Conservation (phyloP, 1,284 basidiomycete genomes). For the Cryptococcus depauperatus region DNA sequence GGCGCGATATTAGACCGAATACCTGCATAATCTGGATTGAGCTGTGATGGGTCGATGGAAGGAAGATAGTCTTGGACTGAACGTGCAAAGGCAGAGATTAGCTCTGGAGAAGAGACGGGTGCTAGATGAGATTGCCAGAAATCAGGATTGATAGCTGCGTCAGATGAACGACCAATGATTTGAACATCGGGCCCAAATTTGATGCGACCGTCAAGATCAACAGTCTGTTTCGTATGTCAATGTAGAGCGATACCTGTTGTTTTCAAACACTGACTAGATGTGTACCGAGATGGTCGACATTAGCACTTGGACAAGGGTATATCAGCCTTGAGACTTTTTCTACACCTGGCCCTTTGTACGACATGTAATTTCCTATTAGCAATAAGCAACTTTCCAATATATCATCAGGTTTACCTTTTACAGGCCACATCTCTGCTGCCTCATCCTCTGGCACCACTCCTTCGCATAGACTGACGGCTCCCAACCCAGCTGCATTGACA, state of each 20-base stretch:
- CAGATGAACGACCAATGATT: conserved; percentile 59
- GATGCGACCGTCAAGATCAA: conserved; percentile 79
- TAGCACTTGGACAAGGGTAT: conserved; percentile 74
- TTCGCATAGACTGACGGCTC: conserved; percentile 63
- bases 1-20: conserved; percentile 80
- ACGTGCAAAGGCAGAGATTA: conserved; percentile 56
- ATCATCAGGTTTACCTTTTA: conserved; percentile 48
- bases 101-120: conserved; percentile 55
- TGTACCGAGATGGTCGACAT: conserved; percentile 64
- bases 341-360: conserved; percentile 68
- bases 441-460: conserved; percentile 54
- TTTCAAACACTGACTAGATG: conserved; percentile 52
- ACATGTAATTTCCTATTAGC: conserved; percentile 63
- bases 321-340: conserved; percentile 64
- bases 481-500: conserved; percentile 82
- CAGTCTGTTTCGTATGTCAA: conserved; percentile 47
- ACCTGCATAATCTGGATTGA: conserved; percentile 84
- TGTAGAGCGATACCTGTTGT: not conserved
- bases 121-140: conserved; percentile 68
- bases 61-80: conserved; percentile 63
- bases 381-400: not conserved
- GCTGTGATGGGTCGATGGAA: conserved; percentile 54
- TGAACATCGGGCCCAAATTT: conserved; percentile 92
- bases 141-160: conserved; percentile 53
- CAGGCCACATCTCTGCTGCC: conserved; percentile 63